phyloP scores from a whole-genome alignment of 306 rosid species.

The Ochetophila trinervis region DNA sequence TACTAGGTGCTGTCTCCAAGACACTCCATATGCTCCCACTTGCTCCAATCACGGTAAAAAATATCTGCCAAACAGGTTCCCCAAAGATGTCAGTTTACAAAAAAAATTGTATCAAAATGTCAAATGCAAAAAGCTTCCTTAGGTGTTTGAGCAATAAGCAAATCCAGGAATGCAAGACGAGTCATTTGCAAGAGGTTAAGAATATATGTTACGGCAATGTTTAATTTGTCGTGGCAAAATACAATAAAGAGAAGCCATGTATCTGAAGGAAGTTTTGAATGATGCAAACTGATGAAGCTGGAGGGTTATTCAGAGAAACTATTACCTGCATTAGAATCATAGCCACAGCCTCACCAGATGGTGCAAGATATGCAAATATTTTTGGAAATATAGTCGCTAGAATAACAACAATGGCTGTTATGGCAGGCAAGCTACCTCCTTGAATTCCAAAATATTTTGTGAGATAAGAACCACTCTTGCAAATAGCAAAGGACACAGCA shows the following conservation, averaged over 20 bases:
- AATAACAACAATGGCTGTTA: conserved; percentile 41
- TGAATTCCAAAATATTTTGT: conserved; percentile 39
- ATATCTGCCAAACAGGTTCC: conserved; percentile 32
- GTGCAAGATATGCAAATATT: conserved; percentile 39
- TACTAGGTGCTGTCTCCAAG: conserved; percentile 46
- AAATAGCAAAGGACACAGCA: conserved; percentile 43
- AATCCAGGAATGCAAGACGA: not conserved
- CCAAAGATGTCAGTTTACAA: not conserved
- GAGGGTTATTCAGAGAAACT: no score
- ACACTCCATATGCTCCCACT: conserved; percentile 44
- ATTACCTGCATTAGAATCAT: conserved; percentile 44
- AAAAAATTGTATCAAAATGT: not conserved
- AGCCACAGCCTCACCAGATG: conserved; percentile 54
- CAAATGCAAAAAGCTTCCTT: not conserved
- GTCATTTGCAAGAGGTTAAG: not conserved
- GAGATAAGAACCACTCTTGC: conserved; percentile 41
- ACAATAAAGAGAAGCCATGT: not conserved
- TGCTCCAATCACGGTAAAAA: conserved; percentile 53
- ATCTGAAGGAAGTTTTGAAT: not conserved
- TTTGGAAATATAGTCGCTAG: conserved; percentile 43
- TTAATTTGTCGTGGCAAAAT: not conserved
- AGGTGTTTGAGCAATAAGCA: not conserved
- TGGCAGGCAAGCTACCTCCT: conserved; percentile 48
- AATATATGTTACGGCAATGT: not conserved
- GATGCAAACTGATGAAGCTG: no score